A percentile compares a stretch with the other conserved stretches of the same genome.
phyloP scores from a whole-genome alignment of 208 protist species.

The Trypanosoma scelopori region DNA sequence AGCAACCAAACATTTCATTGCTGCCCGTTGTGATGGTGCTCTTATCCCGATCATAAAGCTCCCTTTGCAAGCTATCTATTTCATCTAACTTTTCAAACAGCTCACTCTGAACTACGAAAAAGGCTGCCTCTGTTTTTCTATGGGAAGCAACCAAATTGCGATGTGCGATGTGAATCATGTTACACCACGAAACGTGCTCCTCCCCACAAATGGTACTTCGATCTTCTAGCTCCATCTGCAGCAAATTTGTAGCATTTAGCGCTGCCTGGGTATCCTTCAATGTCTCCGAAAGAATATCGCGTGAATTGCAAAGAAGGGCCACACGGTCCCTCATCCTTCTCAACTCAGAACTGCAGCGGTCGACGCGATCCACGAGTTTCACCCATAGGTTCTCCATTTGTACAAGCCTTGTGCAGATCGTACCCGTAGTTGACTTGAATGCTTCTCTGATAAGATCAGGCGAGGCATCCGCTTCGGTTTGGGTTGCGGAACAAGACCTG shows the following conservation, averaged over 20 bases:
- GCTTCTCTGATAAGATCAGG: slow-evolving; percentile 10
- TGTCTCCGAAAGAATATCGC: slow-evolving; percentile 3
- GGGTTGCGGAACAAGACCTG: slow-evolving; percentile 6
- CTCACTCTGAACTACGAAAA: slow-evolving; percentile 11
- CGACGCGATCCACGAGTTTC: slow-evolving; percentile 5
- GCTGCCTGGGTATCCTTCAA: background rate
- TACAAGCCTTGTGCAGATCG: background rate
- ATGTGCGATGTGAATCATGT: slow-evolving; percentile 2
- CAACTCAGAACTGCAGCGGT: slow-evolving; percentile 9
- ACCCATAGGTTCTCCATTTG: slow-evolving; percentile 3
- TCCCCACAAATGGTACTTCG: slow-evolving; percentile 7
- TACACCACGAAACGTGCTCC: slow-evolving; percentile 10
- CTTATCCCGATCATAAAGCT: slow-evolving; percentile 2
- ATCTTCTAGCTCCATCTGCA: slow-evolving; percentile 10
- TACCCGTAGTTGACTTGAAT: slow-evolving; percentile 4
- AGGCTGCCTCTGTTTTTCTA: background rate
- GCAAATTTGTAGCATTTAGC: background rate
- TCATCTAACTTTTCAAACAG: slow-evolving; percentile 21
- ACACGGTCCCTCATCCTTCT: background rate
- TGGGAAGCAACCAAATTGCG: slow-evolving; percentile 3
- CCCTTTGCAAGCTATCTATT: slow-evolving; percentile 15
- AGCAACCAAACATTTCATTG: background rate
- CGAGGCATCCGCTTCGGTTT: slow-evolving; percentile 16
- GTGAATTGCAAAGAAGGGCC: slow-evolving; percentile 4
- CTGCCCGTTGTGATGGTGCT: background rate